Evolutionary conservation across 768 basidiomycete genomes (phyloP).

Genomic region (Suillus variegatus): DNA sequence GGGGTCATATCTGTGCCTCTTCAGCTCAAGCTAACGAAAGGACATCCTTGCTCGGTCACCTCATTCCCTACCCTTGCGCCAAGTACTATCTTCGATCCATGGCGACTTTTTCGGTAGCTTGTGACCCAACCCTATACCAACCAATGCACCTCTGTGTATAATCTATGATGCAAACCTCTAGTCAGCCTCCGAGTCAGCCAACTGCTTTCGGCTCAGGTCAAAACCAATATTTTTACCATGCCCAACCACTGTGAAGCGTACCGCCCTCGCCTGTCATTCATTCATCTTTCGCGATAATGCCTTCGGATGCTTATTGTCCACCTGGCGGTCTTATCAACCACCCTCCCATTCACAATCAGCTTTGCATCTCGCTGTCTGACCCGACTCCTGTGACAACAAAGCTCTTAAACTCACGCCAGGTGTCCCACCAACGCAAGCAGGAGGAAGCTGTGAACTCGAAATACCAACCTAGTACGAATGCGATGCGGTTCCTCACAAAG

Average conservation of each 20-base stretch:
- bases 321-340: constrained; percentile 15
- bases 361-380: constrained; percentile 24
- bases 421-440: constrained; percentile 5
- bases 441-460: not conserved
- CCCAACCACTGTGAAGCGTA: not conserved
- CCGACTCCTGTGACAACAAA: constrained; percentile 25
- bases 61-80: not conserved
- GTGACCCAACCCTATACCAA: not conserved
- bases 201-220: not conserved
- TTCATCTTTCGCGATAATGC: not conserved
- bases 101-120: not conserved
- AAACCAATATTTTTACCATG: not conserved
- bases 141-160: not conserved
- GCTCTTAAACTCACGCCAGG: constrained; percentile 5
- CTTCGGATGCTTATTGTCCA: constrained; percentile 13
- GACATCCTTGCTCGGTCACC: not conserved
- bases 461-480: not conserved
- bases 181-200: constrained; percentile 5
- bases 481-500: not conserved
- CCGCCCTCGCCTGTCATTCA: constrained; percentile 1
- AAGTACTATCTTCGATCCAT: not conserved
- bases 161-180: not conserved
- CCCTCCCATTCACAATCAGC: constrained; percentile 13
- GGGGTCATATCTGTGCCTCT: not conserved
- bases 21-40: not conserved